Evolutionary conservation across 352 stramenopile species (phyloP), one percentile per base, ranked within the genome.

Genomic region (Pilasporangium apinafurcum): DNA sequence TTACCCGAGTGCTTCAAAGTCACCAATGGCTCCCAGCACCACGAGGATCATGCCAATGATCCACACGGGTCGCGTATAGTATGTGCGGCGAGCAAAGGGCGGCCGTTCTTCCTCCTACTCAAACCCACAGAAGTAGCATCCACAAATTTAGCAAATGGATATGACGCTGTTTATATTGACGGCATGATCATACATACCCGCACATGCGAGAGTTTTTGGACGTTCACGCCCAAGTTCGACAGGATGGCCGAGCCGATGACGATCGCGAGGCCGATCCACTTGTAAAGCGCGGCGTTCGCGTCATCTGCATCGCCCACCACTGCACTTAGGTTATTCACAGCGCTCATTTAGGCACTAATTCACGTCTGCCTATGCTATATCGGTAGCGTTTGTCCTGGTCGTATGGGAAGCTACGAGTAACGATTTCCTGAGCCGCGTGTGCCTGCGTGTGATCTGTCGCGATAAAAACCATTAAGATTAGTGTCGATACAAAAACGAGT

Each of bases 151-250:
- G 16, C 9, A 17, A 20, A 38, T 5, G 3, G n/a, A 39, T 20
- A 53, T 10, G 10, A 8, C 16, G 12, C 49, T 39, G 10, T 43
- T 25, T 57, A 29, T 26, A 25, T 2, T 22, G 21, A 12, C 26
- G n/a, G n/a, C n/a, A n/a, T n/a, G n/a, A n/a, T n/a, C n/a, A n/a
- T n/a, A 58, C 72, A 41, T 79, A 89, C 77, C 44, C 71, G 70
- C 30, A 88, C 75, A 50, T 92, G 80, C 10, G 80, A 92, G 54
- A 87, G 72, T 38, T 92, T 92, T 49, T 92, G 80, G 25, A 92
- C 75, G 54, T 92, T 92, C 18, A 92, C 80, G 34, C 80, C 80
- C 6, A 92, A 58, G 48, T 92, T 92, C 18, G 77, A 90, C 32
- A 90, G 66, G 44, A 92, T 68, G n/a, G 80, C 80, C 14, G 80